Percentiles rank a stretch among this genome's conserved stretches.
Evolutionary conservation across 169 alveolate genomes (phyloP).

Genomic region (Ichthyophthirius multifiliis): DNA sequence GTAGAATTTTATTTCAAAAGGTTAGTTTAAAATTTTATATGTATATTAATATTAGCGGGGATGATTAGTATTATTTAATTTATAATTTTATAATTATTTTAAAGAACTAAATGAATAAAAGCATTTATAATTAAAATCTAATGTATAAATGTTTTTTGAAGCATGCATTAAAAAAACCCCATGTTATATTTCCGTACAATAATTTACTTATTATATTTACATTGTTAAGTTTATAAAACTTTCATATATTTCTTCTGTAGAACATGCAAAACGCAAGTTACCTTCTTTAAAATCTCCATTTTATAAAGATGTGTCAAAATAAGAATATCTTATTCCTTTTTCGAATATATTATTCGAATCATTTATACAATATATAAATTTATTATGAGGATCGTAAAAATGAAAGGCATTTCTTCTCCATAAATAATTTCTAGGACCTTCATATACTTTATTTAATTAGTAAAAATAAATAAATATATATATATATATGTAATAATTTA

Average conservation of each 20-base stretch:
- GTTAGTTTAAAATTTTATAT: slow-evolving; percentile 34
- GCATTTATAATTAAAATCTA: slow-evolving; percentile 42
- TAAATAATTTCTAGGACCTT: slow-evolving; percentile 33
- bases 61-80: slow-evolving; percentile 10
- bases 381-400: slow-evolving; percentile 42
- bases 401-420: slow-evolving; percentile 22
- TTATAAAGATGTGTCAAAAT: background rate
- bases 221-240: background rate
- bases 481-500: too few species aligned
- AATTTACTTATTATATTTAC: background rate
- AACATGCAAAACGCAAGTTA: slow-evolving; percentile 31
- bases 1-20: slow-evolving; percentile 35
- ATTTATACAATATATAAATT: slow-evolving; percentile 22
- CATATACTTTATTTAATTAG: background rate
- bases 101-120: slow-evolving; percentile 33
- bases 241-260: slow-evolving; percentile 16
- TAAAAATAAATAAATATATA: too few species aligned
- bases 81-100: slow-evolving; percentile 7
- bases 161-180: slow-evolving; percentile 41
- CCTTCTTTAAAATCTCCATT: slow-evolving; percentile 43
- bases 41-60: slow-evolving; percentile 18
- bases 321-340: slow-evolving; percentile 32
- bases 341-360: slow-evolving; percentile 31
- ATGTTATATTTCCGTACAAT: slow-evolving; percentile 36
- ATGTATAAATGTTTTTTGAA: slow-evolving; percentile 29